Evolutionary conservation across 768 basidiomycete species (phyloP), one percentile per base, ranked within the genome.

Genomic region (Boletus fagicola): DNA sequence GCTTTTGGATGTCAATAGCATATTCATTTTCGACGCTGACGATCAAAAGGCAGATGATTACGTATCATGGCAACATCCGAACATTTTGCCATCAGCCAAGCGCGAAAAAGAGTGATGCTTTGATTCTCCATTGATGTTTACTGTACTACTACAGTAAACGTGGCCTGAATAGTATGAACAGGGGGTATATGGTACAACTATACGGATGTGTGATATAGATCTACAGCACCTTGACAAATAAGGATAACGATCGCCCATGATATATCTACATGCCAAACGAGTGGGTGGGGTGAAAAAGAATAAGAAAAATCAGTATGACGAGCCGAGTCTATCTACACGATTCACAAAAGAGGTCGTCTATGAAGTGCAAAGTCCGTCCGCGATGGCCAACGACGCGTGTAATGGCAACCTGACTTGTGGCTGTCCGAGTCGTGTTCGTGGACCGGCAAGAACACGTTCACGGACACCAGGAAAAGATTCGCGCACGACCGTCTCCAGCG

Each of bases 401-500:
- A 60, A 20, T 30, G 62, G 45, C 44, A 58, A 47, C 28, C 61
- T 57, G 48, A 68, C 58, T 33, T 54, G 63, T 20, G 62, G 60
- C 9, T 60, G 63, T 44, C 60, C 59, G 15, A 64, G 56, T 22
- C 62, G 68, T 28, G 51, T 47, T 40, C 62, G 65, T 44, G 53
- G 40, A n/a, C 43, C 28, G 18, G 44, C 16, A 44, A 75, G 73
- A 31, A 68, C 59, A 12, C 81, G 80, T 70, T 84, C 81, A 57
- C 76, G 79, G 49, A 88, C 68, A 1, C 69, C 64, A 11, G 88
- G 83, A 67, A 87, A 87, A 2, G 79, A 70, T 28, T 74, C 68
- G 47, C 75, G 76, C 9, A 93, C 72, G 35, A 84, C 72, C 46
- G 68, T 70, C 52, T 92, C 90, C n/a, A 95, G 76, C 54, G 83